Base-by-base conservation (phyloP, 441 rosid genomes). In the Croton setiger region DNA sequence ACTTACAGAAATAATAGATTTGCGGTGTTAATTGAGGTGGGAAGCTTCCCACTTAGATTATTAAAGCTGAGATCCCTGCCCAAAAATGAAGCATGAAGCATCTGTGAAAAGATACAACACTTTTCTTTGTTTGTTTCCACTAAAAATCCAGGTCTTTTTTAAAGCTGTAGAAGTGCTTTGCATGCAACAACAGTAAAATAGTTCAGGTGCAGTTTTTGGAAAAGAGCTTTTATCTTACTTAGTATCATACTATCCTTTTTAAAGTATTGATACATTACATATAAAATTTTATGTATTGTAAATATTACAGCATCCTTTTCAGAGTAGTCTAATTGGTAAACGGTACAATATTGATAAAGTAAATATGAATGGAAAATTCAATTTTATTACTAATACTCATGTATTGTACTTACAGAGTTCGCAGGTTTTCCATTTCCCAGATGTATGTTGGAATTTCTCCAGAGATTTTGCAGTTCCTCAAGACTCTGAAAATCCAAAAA, bases 11-110 rank as follows among this genome's bases (percentile, higher is more conserved):
- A 75, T 64, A 69, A 56, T 45, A 82, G 12, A 9, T 4, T 62
- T 5, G 3, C 15, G 7, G 61, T 7, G 18, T 33, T 33, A 35
- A 60, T 60, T 3, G 66, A 41, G 20, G 49, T 23, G 17, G 82
- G 79, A 71, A 82, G 61, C 47, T 71, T 68, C 41, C 86, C 86
- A 4, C n/a, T 53, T 75, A 84, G 58, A 13, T 59, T 71, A 60
- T 84, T 82, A 56, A 80, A 84, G 72, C 86, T 78, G 58, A 82
- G 77, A 74, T 84, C 84, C 67, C 86, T 84, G 60, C 57, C 39
- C 75, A 62, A 68, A 70, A 57, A 43, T 14, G n/a, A 66, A 10
- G 14, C 9, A 53, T n/a, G 3, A 18, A 53, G 55, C 55, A 51
- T 51, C 23, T 3, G 55, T 51, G 55, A 51, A 51, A 9, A 17